Evolutionary conservation across 148 eudicot genomes (phyloP), one percentile per base, ranked within the genome.

Genomic region (Mesembryanthemum crystallinum): DNA sequence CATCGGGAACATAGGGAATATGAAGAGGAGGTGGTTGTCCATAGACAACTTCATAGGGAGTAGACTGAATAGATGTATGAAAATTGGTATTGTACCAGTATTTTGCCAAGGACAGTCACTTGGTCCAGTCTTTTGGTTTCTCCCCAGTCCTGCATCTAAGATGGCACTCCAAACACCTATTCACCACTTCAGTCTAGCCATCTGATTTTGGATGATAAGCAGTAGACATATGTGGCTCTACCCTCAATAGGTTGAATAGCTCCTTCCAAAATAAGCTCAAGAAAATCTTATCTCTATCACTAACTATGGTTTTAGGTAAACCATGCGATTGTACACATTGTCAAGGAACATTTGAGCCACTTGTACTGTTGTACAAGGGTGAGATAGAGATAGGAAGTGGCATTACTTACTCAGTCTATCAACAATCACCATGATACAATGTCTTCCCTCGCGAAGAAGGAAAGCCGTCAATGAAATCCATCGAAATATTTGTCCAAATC

Each of bases 401-500:
- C 32, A 33, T 14, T 57, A 71, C 11, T 42, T 73, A 24, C 76
- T 73, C 37, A 25, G 42, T 14, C 55, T 25, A 6, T 73, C 76
- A 24, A 60, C 52, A 0, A 61, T 67, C 24, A 73, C 67, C 1
- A 73, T 8, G 4, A 39, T 73, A 2, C 28, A 10, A 0, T 25
- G 28, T 29, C 10, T 42, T 12, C 39, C 58, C 13, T 1, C 14
- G 0, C 0, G 67, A 73, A 0, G 17, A 2, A 6, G 76, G 67
- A 3, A 73, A 11, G 0, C 67, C 76, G 1, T 71, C 76, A 2
- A 71, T 35, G 7, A 73, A 60, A 4, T 60, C 76, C 67, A 71
- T 54, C 0, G 63, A 18, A 1, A 55, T 20, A 28, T 60, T 37
- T 0, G 21, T 20, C 69, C 69, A 62, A 0, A 73, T 17, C 0